Base-by-base conservation (phyloP, 164 flowering plant genomes). In the Nymphaea thermarum region DNA sequence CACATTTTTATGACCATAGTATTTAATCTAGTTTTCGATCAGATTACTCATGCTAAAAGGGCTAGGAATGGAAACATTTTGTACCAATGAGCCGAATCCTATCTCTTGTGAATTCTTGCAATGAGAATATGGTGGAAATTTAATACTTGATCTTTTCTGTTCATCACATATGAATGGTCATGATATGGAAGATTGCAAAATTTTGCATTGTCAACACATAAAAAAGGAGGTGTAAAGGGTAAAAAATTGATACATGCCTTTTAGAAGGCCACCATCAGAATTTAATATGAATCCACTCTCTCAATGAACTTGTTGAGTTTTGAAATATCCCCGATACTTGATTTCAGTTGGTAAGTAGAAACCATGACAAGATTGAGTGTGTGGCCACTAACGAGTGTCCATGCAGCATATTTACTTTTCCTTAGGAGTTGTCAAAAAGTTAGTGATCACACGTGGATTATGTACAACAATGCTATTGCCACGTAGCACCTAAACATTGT, bases 331-430 rank as follows among this genome's bases (percentile, higher is more conserved):
- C 81, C 77, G 75, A 87, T 71, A 59, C 78, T 76, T 67, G 95
- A 83, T 76, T 82, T 85, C 63, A 95, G 83, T 65, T 77, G 80
- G 81, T 95, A 98, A 76, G 82, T 71, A 25, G 99, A 87, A 68
- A 95, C 86, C 2, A 98, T 92, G 57, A 79, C 88, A 80, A 91
- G 99, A 77, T 95, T 95, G 73, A 95, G 53, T 16, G 96, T 87
- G 75, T 91, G 88, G 43, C 98, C 99, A 80, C 90, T 88, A 44
- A 95, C 99, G 61, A 95, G 94, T 65, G 99, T 91, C 99, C 99
- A 95, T 6, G 98, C 99, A 55, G 96, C 99, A 86, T 91, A 90
- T 75, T 91, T 97, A 71, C 97, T 94, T 81, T 94, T 0, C 99
- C 77, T 97, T 94, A 73, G 2, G 44, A 62, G 75, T 67, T 65